A percentile compares a stretch with the other conserved stretches of the same genome.
Evolutionary conservation across 257 asterid species (phyloP).

Genomic region (Haberlea rhodopensis): DNA sequence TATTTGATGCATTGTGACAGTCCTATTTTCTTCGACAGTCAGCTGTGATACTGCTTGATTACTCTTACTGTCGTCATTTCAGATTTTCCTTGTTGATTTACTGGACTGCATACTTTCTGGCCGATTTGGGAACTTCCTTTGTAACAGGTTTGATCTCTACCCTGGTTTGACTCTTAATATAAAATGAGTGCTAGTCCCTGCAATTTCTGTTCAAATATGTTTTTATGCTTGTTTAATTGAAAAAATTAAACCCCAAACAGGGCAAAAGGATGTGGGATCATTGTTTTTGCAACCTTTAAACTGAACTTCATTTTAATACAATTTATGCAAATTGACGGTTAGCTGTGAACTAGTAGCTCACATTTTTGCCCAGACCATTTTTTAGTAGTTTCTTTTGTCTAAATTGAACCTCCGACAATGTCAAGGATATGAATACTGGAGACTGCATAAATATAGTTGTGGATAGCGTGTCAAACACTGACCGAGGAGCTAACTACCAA

Average conservation of each 20-base stretch:
- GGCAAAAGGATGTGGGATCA: no score
- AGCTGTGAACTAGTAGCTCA: no score
- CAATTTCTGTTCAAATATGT: no score
- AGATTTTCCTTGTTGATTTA: conserved; percentile 91
- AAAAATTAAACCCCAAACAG: not conserved
- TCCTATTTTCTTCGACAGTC: conserved; percentile 21
- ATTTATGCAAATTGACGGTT: no score
- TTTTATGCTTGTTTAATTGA: not conserved
- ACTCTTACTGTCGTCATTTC: conserved; percentile 29
- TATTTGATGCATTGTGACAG: conserved; percentile 22
- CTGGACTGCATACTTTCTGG: conserved; percentile 79
- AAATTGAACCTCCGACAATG: not conserved
- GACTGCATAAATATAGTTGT: not conserved
- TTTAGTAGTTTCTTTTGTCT: no score
- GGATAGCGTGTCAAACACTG: conserved; percentile 14
- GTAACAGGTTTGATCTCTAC: conserved; percentile 66
- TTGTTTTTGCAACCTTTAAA: no score
- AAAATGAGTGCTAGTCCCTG: conserved; percentile 5
- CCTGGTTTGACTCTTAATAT: conserved; percentile 17
- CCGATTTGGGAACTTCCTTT: conserved; percentile 93
- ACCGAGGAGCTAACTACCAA: not conserved
- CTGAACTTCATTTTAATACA: no score
- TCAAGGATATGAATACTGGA: not conserved
- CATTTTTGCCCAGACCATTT: no score
- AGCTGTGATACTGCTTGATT: conserved; percentile 18